Percentiles rank a stretch among this genome's conserved stretches.
These are phyloP conservation scores for Tremellales sp. DNA, from an alignment of 1,284 basidiomycete genomes.

Conservation along the genomic window DNA sequence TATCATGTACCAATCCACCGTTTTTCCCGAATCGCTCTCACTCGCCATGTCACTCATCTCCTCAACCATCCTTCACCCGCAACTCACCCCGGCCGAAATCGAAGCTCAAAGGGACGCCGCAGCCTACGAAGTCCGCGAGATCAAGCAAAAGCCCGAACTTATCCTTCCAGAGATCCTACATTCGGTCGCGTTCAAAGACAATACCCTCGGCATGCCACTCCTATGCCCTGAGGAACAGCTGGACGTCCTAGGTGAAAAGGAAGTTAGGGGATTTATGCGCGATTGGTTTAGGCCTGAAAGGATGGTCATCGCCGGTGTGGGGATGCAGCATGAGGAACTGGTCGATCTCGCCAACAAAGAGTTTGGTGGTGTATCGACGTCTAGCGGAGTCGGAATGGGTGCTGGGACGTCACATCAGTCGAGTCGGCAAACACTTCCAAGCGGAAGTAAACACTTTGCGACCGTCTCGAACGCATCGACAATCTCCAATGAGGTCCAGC, in stretches of 20 bases:
- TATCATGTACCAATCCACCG: slow-evolving; percentile 97
- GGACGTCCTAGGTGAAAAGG: slow-evolving; percentile 61
- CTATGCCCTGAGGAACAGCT: slow-evolving; percentile 84
- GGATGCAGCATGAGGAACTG: slow-evolving; percentile 83
- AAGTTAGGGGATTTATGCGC: slow-evolving; percentile 65
- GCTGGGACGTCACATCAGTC: slow-evolving; percentile 29
- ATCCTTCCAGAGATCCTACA: slow-evolving; percentile 92
- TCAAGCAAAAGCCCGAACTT: slow-evolving; percentile 85
- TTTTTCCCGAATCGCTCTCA: slow-evolving; percentile 79
- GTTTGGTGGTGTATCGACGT: slow-evolving; percentile 63
- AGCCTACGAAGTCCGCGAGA: slow-evolving; percentile 87
- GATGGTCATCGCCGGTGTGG: slow-evolving; percentile 91
- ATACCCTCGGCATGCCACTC: slow-evolving; percentile 82
- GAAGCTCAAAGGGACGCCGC: slow-evolving; percentile 81
- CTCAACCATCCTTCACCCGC: slow-evolving; percentile 80
- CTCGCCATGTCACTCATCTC: slow-evolving; percentile 82
- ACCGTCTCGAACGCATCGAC: slow-evolving; percentile 28
- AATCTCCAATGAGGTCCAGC: slow-evolving; percentile 34
- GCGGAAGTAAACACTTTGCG: slow-evolving; percentile 37
- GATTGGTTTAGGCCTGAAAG: slow-evolving; percentile 89
- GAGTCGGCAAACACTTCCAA: slow-evolving; percentile 47
- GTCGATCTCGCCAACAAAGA: slow-evolving; percentile 77
- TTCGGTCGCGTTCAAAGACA: slow-evolving; percentile 71
- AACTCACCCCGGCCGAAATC: slow-evolving; percentile 74
- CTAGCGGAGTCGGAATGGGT: too few relatives aligned